Evolutionary conservation across 805 yeast genomes (phyloP).

Genomic region (Candida glaebosa): DNA sequence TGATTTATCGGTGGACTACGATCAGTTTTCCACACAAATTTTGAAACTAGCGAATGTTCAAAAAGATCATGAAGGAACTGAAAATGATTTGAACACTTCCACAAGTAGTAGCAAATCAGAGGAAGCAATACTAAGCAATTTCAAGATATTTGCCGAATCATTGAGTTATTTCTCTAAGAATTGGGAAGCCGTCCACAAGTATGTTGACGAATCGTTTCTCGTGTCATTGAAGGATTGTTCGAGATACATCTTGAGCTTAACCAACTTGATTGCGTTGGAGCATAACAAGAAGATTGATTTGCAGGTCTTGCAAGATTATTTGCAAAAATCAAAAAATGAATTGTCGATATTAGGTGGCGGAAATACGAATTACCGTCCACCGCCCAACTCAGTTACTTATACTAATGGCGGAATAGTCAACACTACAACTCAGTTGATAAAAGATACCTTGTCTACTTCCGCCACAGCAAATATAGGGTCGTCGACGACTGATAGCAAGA

Average conservation of each 20-base stretch:
- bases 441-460: constrained; percentile 49
- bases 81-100: background rate
- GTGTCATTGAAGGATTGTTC: constrained; percentile 84
- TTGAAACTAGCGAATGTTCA: constrained; percentile 56
- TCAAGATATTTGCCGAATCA: constrained; percentile 35
- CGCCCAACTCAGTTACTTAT: constrained; percentile 31
- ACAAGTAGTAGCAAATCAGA: constrained; percentile 7
- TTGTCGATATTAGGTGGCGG: constrained; percentile 32
- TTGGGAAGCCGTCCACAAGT: constrained; percentile 40
- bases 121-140: constrained; percentile 22
- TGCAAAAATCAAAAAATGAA: constrained; percentile 67
- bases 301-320: constrained; percentile 79
- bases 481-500: constrained; percentile 41
- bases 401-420: constrained; percentile 31
- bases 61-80: constrained; percentile 4
- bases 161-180: constrained; percentile 35
- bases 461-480: constrained; percentile 40
- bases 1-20: constrained; percentile 70
- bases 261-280: constrained; percentile 69
- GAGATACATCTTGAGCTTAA: constrained; percentile 51
- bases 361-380: constrained; percentile 15
- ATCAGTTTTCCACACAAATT: constrained; percentile 66
- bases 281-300: constrained; percentile 90
- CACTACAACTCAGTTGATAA: constrained; percentile 42
- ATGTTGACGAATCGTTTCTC: constrained; percentile 74